Conservation (phyloP, 306 rosid genomes). For the Cicer bijugum region DNA sequence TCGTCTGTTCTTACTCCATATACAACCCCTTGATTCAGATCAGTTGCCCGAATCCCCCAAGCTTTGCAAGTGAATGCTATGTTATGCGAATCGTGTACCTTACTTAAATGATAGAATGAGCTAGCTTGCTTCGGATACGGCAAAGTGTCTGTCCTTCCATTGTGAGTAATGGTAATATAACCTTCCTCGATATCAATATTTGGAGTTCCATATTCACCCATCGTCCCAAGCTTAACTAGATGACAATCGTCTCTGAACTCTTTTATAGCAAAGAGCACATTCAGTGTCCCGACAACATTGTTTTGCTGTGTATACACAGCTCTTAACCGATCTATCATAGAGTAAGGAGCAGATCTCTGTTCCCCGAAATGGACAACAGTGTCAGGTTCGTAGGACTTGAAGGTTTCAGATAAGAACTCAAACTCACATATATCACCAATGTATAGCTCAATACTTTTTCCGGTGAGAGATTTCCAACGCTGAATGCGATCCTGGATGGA, state of each 20-base stretch:
- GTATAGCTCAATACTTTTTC: slow-evolving; percentile 76
- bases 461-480: slow-evolving; percentile 86
- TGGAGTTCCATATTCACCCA: slow-evolving; percentile 99
- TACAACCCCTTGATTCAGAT: slow-evolving; percentile 95
- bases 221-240: slow-evolving; percentile 94
- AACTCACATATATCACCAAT: slow-evolving; percentile 94
- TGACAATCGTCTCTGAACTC: slow-evolving; percentile 90
- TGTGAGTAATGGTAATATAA: slow-evolving; percentile 89
- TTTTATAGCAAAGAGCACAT: slow-evolving; percentile 93
- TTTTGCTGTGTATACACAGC: slow-evolving; percentile 92
- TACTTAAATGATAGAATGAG: slow-evolving; percentile 95
- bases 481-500: slow-evolving; percentile 82
- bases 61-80: slow-evolving; percentile 99
- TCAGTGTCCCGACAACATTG: slow-evolving; percentile 88
- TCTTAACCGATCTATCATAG: slow-evolving; percentile 95
- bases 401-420: slow-evolving; percentile 85
- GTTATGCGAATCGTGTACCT: slow-evolving; percentile 94
- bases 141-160: slow-evolving; percentile 92
- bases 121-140: slow-evolving; percentile 98
- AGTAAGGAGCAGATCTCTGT: slow-evolving; percentile 93
- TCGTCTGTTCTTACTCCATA: slow-evolving; percentile 87
- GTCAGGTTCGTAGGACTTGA: slow-evolving; percentile 85
- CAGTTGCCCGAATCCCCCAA: slow-evolving; percentile 98
- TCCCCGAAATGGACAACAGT: slow-evolving; percentile 95
- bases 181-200: slow-evolving; percentile 98